Evolutionary conservation across 2,329 filamentous ascomycete species (phyloP).

Genomic region (Aureobasidium sp.): DNA sequence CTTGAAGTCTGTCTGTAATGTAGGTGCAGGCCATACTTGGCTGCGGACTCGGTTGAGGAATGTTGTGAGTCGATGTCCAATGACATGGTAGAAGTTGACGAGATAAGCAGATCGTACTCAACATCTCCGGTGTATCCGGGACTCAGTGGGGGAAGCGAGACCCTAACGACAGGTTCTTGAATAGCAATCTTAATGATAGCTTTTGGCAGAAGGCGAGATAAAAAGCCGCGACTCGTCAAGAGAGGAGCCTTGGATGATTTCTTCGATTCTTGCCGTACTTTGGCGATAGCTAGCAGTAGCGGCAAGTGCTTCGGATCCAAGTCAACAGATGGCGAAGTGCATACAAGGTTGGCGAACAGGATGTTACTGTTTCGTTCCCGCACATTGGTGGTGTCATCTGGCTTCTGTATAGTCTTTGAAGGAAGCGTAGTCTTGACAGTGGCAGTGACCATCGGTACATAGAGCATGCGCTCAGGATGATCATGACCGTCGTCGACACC

Average conservation of each 20-base stretch:
- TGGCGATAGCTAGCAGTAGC: conserved; percentile 69
- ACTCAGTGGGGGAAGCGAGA: conserved; percentile 74
- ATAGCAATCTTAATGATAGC: conserved; percentile 92
- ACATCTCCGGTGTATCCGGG: conserved; percentile 51
- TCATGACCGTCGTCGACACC: conserved; percentile 86
- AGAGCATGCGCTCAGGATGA: conserved; percentile 77
- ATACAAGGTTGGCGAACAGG: conserved; percentile 88
- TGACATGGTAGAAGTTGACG: conserved; percentile 86
- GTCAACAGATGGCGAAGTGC: conserved; percentile 92
- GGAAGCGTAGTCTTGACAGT: conserved; percentile 90
- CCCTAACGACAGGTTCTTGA: conserved; percentile 89
- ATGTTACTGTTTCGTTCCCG: conserved; percentile 90
- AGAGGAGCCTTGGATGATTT: background rate
- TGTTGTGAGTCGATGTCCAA: conserved; percentile 95
- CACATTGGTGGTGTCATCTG: conserved; percentile 55
- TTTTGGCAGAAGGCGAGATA: conserved; percentile 89
- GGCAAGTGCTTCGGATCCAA: conserved; percentile 88
- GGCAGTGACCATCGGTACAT: conserved; percentile 95
- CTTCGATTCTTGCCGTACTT: conserved; percentile 32
- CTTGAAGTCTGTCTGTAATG: conserved; percentile 79
- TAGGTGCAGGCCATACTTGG: conserved; percentile 80
- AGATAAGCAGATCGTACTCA: conserved; percentile 93
- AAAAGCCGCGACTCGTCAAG: conserved; percentile 42
- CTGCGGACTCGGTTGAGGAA: conserved; percentile 63
- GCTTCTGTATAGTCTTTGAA: conserved; percentile 83